Percentiles rank a stretch among this genome's conserved stretches.
Evolutionary conservation across 1,284 basidiomycete genomes (phyloP).

Genomic region (Cutaneotrichosporon dermatis): DNA sequence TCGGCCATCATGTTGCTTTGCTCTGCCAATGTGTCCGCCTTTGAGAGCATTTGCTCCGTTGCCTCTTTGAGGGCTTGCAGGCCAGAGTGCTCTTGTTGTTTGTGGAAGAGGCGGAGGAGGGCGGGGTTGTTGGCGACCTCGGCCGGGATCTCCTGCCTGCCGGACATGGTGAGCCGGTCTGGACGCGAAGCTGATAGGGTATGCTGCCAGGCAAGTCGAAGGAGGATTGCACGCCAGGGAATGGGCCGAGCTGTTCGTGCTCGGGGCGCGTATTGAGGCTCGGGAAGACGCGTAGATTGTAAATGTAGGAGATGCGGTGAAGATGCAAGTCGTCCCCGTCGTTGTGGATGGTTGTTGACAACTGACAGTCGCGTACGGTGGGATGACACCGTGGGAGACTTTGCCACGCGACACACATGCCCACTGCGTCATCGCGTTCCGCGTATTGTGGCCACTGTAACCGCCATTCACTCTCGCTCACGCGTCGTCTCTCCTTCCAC

Average conservation of each 20-base stretch:
- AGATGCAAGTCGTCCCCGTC: background rate
- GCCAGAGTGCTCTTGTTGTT: constrained; percentile 48
- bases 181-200: background rate
- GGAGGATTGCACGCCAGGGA: background rate
- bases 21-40: constrained; percentile 43
- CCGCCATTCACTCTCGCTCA: background rate
- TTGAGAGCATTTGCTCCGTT: constrained; percentile 32
- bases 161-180: background rate
- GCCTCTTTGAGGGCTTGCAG: constrained; percentile 44
- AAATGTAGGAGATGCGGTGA: background rate
- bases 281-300: background rate
- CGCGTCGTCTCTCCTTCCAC: background rate
- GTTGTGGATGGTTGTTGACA: constrained; percentile 11
- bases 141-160: constrained; percentile 25
- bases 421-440: background rate
- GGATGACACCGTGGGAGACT: constrained; percentile 9
- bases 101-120: constrained; percentile 40
- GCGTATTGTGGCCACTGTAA: background rate
- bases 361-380: background rate
- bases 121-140: constrained; percentile 16
- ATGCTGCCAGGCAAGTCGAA: background rate
- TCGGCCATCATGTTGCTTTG: constrained; percentile 50
- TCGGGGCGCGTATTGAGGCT: background rate
- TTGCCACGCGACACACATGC: background rate
- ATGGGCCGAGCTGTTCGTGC: too few species aligned